Evolutionary conservation across 345 rosid species (phyloP).

Genomic region (Populus nigra): DNA sequence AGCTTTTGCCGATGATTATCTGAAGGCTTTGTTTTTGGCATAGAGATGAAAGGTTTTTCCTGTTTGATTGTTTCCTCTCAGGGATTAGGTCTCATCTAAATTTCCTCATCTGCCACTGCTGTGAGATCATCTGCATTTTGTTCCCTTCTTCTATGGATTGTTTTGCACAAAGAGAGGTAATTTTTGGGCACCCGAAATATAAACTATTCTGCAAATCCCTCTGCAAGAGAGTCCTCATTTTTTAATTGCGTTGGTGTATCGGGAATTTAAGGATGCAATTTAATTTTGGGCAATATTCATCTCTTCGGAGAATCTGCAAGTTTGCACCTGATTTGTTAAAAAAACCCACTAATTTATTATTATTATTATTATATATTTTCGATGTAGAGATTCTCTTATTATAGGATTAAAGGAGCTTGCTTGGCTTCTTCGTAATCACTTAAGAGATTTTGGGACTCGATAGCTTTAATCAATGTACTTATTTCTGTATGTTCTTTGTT

Average conservation of each 20-base stretch:
- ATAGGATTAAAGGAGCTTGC: not conserved
- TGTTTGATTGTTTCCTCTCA: not conserved
- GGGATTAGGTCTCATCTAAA: conserved; percentile 7
- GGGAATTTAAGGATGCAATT: not conserved
- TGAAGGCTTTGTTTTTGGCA: conserved; percentile 72
- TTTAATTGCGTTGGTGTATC: conserved; percentile 12
- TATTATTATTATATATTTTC: too few relatives aligned
- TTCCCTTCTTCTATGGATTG: conserved; percentile 13
- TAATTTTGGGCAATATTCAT: not conserved
- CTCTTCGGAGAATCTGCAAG: not conserved
- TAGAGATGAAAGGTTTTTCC: conserved; percentile 24
- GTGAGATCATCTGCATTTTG: conserved; percentile 13
- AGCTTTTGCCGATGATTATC: conserved; percentile 88
- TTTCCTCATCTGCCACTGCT: conserved; percentile 7
- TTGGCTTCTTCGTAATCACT: too few relatives aligned
- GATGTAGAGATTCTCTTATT: not conserved
- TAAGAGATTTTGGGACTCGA: too few relatives aligned
- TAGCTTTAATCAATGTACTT: too few relatives aligned
- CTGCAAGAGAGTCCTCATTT: conserved; percentile 7
- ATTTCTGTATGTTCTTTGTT: not conserved
- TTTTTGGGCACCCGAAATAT: conserved; percentile 20
- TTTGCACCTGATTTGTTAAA: conserved; percentile 1
- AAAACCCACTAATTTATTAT: not conserved
- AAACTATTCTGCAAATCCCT: conserved; percentile 19
- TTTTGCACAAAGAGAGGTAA: conserved; percentile 14